phyloP scores from a whole-genome alignment of 108 stramenopile species.

The Parmales sp. region DNA sequence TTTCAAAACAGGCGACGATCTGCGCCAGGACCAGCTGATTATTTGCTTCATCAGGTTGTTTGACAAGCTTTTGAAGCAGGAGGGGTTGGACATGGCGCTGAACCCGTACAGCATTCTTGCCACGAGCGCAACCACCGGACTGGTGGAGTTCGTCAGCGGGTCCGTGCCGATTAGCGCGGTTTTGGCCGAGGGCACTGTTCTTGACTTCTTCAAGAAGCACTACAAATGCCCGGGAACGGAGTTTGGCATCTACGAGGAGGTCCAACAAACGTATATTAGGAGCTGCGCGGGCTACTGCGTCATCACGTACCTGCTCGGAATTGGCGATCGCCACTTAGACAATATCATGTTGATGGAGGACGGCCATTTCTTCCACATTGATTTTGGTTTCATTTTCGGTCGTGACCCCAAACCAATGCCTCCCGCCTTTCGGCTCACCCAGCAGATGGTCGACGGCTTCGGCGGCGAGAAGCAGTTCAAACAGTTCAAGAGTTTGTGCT shows the following conservation, averaged over 20 bases:
- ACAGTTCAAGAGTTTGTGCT: conserved; percentile 83
- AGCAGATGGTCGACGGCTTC: conserved; percentile 88
- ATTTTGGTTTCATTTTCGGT: conserved; percentile 82
- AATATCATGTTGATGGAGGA: conserved; percentile 67
- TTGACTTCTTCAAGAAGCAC: conserved; percentile 53
- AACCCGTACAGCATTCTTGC: conserved; percentile 72
- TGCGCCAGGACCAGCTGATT: conserved; percentile 96
- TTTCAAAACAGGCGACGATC: conserved; percentile 97
- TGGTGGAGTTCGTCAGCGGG: conserved; percentile 90
- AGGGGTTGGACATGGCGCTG: conserved; percentile 84
- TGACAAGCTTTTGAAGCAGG: conserved; percentile 88
- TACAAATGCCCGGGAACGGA: conserved; percentile 21
- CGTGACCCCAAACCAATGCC: conserved; percentile 89
- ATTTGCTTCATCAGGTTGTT: conserved; percentile 94
- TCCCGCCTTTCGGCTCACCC: conserved; percentile 72
- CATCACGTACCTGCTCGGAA: conserved; percentile 86
- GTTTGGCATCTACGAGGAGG: conserved; percentile 37
- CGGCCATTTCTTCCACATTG: conserved; percentile 78
- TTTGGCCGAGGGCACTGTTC: conserved; percentile 65
- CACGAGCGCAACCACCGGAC: conserved; percentile 74
- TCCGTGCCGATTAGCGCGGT: conserved; percentile 82
- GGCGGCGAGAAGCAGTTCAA: conserved; percentile 85
- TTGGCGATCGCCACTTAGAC: conserved; percentile 74
- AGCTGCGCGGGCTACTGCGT: conserved; percentile 97
- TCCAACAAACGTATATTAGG: conserved; percentile 83